phyloP scores from a whole-genome alignment of 352 stramenopile genomes.

The Phytophthora fragariaefolia region DNA sequence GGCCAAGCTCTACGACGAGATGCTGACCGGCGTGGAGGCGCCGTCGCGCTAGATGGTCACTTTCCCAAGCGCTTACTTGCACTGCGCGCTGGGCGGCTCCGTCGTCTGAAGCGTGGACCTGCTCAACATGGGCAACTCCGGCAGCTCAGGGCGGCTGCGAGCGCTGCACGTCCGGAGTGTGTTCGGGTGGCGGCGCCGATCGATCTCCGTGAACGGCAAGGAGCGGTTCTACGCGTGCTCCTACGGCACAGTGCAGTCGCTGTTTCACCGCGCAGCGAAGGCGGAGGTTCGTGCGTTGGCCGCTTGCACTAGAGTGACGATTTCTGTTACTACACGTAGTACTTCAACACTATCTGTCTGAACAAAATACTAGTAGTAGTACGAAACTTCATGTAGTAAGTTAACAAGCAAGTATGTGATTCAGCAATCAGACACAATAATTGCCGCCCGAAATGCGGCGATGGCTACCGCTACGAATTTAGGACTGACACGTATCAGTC shows the following conservation, averaged over 20 bases:
- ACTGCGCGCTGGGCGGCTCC: constrained; percentile 54
- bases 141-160: constrained; percentile 70
- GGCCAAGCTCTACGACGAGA: constrained; percentile 60
- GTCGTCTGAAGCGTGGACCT: constrained; percentile 70
- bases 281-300: too few relatives aligned
- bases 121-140: constrained; percentile 67
- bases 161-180: constrained; percentile 59
- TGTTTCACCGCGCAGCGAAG: constrained; percentile 48
- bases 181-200: constrained; percentile 48
- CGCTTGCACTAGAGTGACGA: too few relatives aligned
- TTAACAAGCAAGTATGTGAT: too few relatives aligned
- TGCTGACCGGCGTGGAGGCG: constrained; percentile 38
- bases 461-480: too few relatives aligned
- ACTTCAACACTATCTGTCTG: too few relatives aligned
- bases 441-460: too few relatives aligned
- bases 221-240: constrained; percentile 42
- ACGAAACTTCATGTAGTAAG: too few relatives aligned
- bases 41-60: constrained; percentile 44
- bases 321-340: too few relatives aligned
- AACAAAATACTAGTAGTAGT: too few relatives aligned
- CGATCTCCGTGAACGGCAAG: constrained; percentile 44
- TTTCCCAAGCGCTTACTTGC: constrained; percentile 63
- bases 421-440: too few relatives aligned
- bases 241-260: constrained; percentile 28
- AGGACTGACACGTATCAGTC: too few relatives aligned